Percentiles rank a stretch among this genome's conserved stretches.
These are phyloP conservation scores for Didymella arachidicola DNA, from an alignment of 2,329 filamentous ascomycete genomes.

Conservation along the genomic window DNA sequence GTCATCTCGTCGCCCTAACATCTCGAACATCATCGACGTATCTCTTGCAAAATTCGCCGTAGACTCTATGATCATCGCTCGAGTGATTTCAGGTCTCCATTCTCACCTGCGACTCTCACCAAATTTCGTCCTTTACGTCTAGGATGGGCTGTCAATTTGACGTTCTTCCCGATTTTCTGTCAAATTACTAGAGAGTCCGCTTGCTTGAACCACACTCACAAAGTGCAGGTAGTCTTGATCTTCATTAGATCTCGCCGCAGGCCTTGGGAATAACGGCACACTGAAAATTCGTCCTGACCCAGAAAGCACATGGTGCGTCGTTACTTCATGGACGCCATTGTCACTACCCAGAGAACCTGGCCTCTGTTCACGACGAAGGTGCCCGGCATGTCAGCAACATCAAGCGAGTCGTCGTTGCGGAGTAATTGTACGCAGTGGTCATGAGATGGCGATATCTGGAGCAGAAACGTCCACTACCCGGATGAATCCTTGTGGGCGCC, in stretches of 20 bases:
- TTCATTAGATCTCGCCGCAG: background rate
- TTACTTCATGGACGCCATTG: background rate
- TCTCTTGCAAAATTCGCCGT: background rate
- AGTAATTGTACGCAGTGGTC: background rate
- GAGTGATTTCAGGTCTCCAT: background rate
- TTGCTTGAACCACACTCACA: background rate
- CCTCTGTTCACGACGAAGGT: background rate
- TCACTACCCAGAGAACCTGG: background rate
- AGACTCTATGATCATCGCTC: background rate
- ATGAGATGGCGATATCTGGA: background rate
- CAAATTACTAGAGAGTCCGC: background rate
- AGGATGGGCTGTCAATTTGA: background rate
- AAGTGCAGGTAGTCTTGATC: background rate
- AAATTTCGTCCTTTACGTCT: background rate
- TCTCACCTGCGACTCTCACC: background rate
- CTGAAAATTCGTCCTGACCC: background rate
- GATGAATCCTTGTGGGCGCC: background rate
- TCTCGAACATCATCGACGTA: background rate
- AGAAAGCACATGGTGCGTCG: background rate
- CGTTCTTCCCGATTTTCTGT: background rate
- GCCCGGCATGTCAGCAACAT: background rate
- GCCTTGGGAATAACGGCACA: background rate
- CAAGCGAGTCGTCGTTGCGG: background rate
- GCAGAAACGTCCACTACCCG: background rate
- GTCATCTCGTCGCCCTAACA: background rate